These are phyloP conservation scores for Tympanopsis confertula DNA, from an alignment of 2,329 filamentous ascomycete genomes.

Conservation along the genomic window DNA sequence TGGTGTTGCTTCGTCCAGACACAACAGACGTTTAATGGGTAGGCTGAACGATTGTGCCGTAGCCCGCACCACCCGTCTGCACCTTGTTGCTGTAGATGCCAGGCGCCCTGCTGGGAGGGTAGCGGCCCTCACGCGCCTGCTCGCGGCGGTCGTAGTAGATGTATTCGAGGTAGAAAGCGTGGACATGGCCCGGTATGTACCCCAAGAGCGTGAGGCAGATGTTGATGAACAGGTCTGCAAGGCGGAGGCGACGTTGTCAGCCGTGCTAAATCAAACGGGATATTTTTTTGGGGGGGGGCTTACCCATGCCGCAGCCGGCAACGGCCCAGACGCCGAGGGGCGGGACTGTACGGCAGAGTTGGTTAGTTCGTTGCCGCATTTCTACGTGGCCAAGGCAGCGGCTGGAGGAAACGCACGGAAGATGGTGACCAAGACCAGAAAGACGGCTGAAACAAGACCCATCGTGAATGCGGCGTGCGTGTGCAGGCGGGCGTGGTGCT, in stretches of 20 bases:
- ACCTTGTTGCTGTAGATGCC: slow-evolving; percentile 64
- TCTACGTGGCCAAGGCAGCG: background rate
- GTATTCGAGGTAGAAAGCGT: slow-evolving; percentile 74
- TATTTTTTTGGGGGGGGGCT: slow-evolving; percentile 7
- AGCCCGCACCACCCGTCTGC: slow-evolving; percentile 61
- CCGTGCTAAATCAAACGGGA: background rate
- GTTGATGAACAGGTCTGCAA: slow-evolving; percentile 51
- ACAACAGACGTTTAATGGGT: no score
- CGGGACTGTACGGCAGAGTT: slow-evolving; percentile 35
- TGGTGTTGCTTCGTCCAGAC: no score
- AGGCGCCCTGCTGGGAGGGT: slow-evolving; percentile 41
- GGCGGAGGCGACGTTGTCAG: background rate
- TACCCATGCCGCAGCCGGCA: slow-evolving; percentile 48
- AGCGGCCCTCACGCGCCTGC: slow-evolving; percentile 44
- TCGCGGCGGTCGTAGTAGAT: slow-evolving; percentile 69
- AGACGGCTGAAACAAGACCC: slow-evolving; percentile 21
- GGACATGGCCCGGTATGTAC: slow-evolving; percentile 66
- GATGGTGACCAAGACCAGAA: slow-evolving; percentile 30
- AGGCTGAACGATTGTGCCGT: no score
- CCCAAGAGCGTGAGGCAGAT: slow-evolving; percentile 55
- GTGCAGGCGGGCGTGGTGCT: no score
- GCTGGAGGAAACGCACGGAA: slow-evolving; percentile 20
- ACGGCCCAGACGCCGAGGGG: slow-evolving; percentile 53
- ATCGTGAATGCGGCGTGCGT: no score
- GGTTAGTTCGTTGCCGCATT: slow-evolving; percentile 7